A percentile compares a stretch with the other conserved stretches of the same genome.
Evolutionary conservation across 352 stramenopile genomes (phyloP).

Genomic region (Pythium apleroticum): DNA sequence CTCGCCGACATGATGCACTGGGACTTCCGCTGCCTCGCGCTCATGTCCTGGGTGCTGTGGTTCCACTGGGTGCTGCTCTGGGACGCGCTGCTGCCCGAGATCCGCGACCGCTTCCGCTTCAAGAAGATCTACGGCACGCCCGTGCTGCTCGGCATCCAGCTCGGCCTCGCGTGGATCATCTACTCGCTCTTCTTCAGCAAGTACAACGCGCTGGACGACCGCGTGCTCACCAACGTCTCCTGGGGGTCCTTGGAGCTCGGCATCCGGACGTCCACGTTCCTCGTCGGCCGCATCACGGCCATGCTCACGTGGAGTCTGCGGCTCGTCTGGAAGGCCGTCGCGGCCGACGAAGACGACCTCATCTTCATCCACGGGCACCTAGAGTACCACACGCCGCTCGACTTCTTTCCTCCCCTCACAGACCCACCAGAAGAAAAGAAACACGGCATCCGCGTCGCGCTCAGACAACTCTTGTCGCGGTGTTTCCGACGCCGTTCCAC

Average conservation of each 20-base stretch:
- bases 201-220: constrained; percentile 23
- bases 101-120: constrained; percentile 22
- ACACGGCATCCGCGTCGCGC: not conserved
- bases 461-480: not conserved
- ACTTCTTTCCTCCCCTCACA: constrained; percentile 10
- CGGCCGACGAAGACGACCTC: constrained; percentile 18
- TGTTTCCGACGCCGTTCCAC: not conserved
- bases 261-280: constrained; percentile 21
- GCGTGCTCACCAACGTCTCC: not conserved
- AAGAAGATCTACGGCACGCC: constrained; percentile 23
- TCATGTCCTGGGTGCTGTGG: constrained; percentile 21
- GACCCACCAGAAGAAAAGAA: not conserved
- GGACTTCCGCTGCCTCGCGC: constrained; percentile 21
- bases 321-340: constrained; percentile 16
- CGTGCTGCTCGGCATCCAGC: constrained; percentile 22
- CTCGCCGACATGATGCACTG: constrained; percentile 28
- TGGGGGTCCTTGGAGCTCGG: constrained; percentile 16
- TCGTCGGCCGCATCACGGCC: constrained; percentile 15
- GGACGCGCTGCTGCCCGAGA: constrained; percentile 18
- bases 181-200: constrained; percentile 30
- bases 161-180: constrained; percentile 20
- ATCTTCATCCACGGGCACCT: constrained; percentile 17
- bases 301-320: constrained; percentile 24
- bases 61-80: constrained; percentile 30
- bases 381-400: constrained; percentile 25